Evolutionary conservation across 176 grass and related monocot species (phyloP).

Genomic region (Oryza longistaminata): DNA sequence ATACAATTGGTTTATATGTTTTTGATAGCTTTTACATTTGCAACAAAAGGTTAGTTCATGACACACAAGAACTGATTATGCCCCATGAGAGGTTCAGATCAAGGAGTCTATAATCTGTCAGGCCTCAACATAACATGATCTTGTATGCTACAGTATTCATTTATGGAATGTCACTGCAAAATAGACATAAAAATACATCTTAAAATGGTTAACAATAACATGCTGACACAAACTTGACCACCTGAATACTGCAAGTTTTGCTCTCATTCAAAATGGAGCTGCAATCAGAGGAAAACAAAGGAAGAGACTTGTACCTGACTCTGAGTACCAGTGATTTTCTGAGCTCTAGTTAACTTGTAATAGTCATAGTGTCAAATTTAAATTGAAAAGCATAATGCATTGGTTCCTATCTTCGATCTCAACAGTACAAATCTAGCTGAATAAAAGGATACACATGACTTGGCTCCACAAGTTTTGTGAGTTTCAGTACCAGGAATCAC

Average conservation of each 20-base stretch:
- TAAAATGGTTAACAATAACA: background rate
- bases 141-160: background rate
- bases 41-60: background rate
- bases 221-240: background rate
- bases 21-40: slow-evolving; percentile 4
- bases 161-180: background rate
- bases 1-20: background rate
- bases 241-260: background rate
- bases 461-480: background rate
- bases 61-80: background rate
- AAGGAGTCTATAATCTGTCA: background rate
- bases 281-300: background rate
- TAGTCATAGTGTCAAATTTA: background rate
- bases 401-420: slow-evolving; percentile 9
- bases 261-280: background rate
- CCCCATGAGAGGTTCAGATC: background rate
- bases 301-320: background rate
- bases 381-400: slow-evolving; percentile 14
- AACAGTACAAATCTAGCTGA: background rate
- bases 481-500: background rate
- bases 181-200: background rate
- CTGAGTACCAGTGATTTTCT: background rate
- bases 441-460: background rate
- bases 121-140: background rate
- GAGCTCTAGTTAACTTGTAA: background rate